Evolutionary conservation across 257 asterid species (phyloP).

Genomic region (Agastache rugosa): DNA sequence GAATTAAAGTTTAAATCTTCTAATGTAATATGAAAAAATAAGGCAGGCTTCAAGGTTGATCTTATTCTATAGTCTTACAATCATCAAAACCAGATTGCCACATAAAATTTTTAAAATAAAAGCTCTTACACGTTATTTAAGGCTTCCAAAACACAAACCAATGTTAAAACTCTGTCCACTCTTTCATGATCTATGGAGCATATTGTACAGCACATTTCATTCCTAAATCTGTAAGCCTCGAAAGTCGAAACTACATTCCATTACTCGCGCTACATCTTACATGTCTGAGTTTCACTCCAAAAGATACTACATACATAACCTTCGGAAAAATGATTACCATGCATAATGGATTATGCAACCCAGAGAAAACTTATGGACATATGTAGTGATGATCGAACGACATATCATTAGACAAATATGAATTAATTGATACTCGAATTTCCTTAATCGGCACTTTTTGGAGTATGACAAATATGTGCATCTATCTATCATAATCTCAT

Average conservation of each 20-base stretch:
- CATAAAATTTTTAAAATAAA: neutral
- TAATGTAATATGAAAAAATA: neutral
- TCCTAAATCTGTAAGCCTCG: neutral
- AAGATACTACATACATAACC: neutral
- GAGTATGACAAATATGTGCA: conserved; percentile 27
- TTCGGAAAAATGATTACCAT: neutral
- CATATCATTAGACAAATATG: neutral
- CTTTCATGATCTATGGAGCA: neutral
- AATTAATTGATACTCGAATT: conserved; percentile 8
- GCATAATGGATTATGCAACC: conserved; percentile 6
- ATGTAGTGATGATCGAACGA: conserved; percentile 11
- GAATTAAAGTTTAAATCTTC: conserved; percentile 4
- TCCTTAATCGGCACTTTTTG: conserved; percentile 12
- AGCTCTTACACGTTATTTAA: no score
- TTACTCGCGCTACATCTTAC: neutral
- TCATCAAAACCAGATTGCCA: neutral
- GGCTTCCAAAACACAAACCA: conserved; percentile 7
- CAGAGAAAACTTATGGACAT: neutral
- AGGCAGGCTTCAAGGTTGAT: neutral
- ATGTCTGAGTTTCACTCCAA: conserved; percentile 10
- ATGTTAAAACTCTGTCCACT: neutral
- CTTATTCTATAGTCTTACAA: neutral
- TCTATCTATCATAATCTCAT: conserved; percentile 22
- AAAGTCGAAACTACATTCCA: neutral
- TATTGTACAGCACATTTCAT: neutral